Evolutionary conservation across 768 basidiomycete species (phyloP).

Genomic region (Lentinus brumalis): DNA sequence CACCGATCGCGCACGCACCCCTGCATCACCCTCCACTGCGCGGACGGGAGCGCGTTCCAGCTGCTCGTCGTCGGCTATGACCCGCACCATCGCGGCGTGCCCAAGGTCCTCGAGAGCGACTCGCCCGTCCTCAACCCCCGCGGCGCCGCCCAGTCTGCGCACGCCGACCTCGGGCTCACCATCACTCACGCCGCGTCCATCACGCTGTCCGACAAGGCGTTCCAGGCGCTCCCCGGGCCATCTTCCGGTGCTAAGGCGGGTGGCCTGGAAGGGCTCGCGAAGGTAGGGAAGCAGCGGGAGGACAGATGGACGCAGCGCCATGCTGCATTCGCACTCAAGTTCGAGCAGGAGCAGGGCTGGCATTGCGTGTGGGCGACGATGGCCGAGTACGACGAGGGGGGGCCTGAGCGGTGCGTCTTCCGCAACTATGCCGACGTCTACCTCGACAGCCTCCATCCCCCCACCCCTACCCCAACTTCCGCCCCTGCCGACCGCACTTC

Average conservation of each 20-base stretch:
- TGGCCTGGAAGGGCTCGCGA: background rate
- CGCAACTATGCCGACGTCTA: constrained; percentile 65
- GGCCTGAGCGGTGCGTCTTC: constrained; percentile 40
- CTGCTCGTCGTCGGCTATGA: constrained; percentile 66
- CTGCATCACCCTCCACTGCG: constrained; percentile 37
- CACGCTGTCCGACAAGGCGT: constrained; percentile 60
- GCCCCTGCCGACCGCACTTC: background rate
- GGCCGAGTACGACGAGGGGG: constrained; percentile 47
- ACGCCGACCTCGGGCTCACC: constrained; percentile 36
- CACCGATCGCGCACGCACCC: constrained; percentile 37
- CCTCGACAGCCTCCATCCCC: constrained; percentile 45
- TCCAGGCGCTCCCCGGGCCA: constrained; percentile 33
- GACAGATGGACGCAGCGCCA: constrained; percentile 49
- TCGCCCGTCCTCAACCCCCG: constrained; percentile 39
- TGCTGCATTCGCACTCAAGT: constrained; percentile 55
- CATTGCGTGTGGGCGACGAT: constrained; percentile 69
- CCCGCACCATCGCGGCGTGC: constrained; percentile 55
- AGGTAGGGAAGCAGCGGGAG: constrained; percentile 29
- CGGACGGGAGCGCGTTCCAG: constrained; percentile 39
- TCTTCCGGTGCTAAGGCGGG: background rate
- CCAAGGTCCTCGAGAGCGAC: constrained; percentile 61
- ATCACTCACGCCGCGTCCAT: constrained; percentile 56
- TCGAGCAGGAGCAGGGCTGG: constrained; percentile 51
- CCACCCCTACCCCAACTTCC: background rate
- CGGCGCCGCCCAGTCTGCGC: constrained; percentile 23